Evolutionary conservation across 2,329 filamentous ascomycete genomes (phyloP), one percentile per base, ranked within the genome.

Genomic region (Macrophomina pseudophaseolina): DNA sequence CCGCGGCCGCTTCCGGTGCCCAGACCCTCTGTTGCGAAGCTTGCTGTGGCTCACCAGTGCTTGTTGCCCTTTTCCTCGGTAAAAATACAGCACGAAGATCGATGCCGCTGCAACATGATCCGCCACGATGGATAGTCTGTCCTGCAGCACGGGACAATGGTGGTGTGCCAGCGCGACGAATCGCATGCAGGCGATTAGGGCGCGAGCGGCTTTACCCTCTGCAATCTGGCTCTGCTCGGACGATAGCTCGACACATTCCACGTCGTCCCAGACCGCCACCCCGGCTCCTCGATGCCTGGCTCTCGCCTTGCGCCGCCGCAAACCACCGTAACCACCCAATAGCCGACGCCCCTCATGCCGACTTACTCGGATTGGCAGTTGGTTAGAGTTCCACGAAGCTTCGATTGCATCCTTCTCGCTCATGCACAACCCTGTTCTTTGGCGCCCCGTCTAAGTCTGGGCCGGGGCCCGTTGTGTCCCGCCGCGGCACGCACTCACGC

Each of bases 311-410:
- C 52, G 52, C 52, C 51, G 38, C 40, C 30, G 30, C 16, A 16
- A 40, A 18, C 53, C 56, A 48, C 56, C 40, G 28, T 11, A 23
- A 30, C n/a, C 56, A 12, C 7, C 56, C 30, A 59, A 32, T 23
- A 30, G 42, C 58, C 58, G 33, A 14, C 18, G 14, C 44, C 46
- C 18, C 53, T 38, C 30, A 32, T 28, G 48, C 64, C 16, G 51
- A 42, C 54, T 66, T 56, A 65, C 67, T 58, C 32, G 49, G 42
- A 68, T 63, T 64, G 67, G 67, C 53, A 68, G 64, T 58, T 52
- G 59, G 49, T 23, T 38, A 56, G 32, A 16, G 12, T 68, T 66
- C 67, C 23, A 66, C 49, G 18, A 52, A 56, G 18, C 64, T 68
- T 68, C 64, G 51, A 40, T 66, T 60, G 28, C 40, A 60, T 46